Percentiles rank a stretch among this genome's conserved stretches.
phyloP scores from a whole-genome alignment of 2,329 filamentous ascomycete species.

The Alternaria burnsii region DNA sequence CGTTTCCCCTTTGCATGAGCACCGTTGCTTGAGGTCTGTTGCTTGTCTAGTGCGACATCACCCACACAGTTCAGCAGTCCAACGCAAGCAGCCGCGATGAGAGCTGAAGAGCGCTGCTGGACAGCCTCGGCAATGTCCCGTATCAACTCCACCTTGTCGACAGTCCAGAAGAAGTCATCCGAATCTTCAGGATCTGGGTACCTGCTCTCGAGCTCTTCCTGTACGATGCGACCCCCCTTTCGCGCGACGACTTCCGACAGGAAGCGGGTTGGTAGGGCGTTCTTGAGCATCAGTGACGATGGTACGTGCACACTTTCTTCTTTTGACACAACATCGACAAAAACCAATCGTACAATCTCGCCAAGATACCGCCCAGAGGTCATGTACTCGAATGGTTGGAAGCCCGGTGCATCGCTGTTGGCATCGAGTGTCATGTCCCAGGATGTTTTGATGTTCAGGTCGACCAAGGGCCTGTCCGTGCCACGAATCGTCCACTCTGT shows the following conservation, averaged over 20 bases:
- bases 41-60: constrained; percentile 62
- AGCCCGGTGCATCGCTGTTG: constrained; percentile 74
- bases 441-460: constrained; percentile 69
- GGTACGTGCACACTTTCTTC: constrained; percentile 60
- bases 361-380: constrained; percentile 80
- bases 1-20: constrained; percentile 23
- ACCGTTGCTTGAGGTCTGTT: constrained; percentile 28
- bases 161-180: constrained; percentile 65
- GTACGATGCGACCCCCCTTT: constrained; percentile 23
- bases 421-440: constrained; percentile 76
- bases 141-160: constrained; percentile 65
- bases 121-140: constrained; percentile 75
- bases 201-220: constrained; percentile 56
- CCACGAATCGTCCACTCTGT: constrained; percentile 87
- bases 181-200: constrained; percentile 60
- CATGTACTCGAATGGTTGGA: constrained; percentile 87
- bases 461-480: constrained; percentile 71
- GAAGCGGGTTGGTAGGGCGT: constrained; percentile 75
- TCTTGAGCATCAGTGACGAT: constrained; percentile 62
- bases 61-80: constrained; percentile 74
- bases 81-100: constrained; percentile 76
- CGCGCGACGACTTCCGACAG: constrained; percentile 72
- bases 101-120: constrained; percentile 74
- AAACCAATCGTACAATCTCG: constrained; percentile 75
- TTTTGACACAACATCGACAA: constrained; percentile 69